Conservation (phyloP, 495 filamentous ascomycete species). For the Aspergillus baeticus region DNA sequence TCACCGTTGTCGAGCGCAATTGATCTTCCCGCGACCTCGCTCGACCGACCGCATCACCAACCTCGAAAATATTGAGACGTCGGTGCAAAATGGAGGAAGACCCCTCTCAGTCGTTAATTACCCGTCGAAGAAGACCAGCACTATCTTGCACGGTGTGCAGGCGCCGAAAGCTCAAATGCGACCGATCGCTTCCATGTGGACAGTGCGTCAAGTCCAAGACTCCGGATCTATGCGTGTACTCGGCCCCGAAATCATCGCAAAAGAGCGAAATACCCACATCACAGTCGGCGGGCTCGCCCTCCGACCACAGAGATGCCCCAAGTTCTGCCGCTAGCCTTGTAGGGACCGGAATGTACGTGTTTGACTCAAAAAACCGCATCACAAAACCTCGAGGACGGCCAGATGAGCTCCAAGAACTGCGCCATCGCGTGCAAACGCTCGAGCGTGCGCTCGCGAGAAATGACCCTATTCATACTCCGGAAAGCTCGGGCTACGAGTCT, state of each 20-base stretch:
- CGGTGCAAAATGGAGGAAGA: conserved; percentile 2
- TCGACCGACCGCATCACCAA: conserved; percentile 11
- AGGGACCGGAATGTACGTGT: conserved; percentile 37
- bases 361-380: conserved; percentile 38
- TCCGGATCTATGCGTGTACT: conserved; percentile 35
- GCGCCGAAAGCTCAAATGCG: conserved; percentile 68
- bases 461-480: conserved; percentile 26
- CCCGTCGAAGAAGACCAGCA: conserved; percentile 38
- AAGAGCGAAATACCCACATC: conserved; percentile 6
- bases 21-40: background rate
- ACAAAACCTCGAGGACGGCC: conserved; percentile 26
- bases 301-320: conserved; percentile 20
- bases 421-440: conserved; percentile 28
- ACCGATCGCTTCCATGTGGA: conserved; percentile 62
- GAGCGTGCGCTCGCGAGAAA: conserved; percentile 30
- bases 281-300: conserved; percentile 11
- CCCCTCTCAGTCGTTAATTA: conserved; percentile 18
- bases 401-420: conserved; percentile 37
- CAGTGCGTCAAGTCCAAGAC: conserved; percentile 58
- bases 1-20: background rate
- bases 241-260: conserved; percentile 22
- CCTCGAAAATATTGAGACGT: background rate
- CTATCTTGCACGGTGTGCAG: conserved; percentile 54
- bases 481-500: conserved; percentile 26
- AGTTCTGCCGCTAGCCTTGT: conserved; percentile 14